These are phyloP conservation scores for Oidiodendron maius DNA, from an alignment of 495 filamentous ascomycete species.

Conservation along the genomic window DNA sequence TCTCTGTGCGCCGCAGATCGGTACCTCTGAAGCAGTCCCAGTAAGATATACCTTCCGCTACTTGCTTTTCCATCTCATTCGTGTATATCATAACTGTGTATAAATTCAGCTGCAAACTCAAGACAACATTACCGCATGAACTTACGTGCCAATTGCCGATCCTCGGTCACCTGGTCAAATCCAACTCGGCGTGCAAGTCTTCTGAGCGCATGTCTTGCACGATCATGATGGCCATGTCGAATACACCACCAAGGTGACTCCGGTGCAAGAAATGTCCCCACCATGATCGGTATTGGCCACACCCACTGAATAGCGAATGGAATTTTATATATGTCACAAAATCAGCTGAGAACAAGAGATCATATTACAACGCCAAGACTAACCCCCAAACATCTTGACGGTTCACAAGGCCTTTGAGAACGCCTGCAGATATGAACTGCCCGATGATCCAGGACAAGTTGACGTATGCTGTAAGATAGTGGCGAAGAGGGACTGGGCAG, in stretches of 20 bases:
- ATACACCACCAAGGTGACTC: slow-evolving; percentile 47
- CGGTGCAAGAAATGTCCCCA: slow-evolving; percentile 33
- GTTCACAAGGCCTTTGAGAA: slow-evolving; percentile 32
- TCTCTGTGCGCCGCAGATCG: slow-evolving; percentile 63
- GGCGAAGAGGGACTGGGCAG: slow-evolving; percentile 51
- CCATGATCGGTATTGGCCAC: slow-evolving; percentile 41
- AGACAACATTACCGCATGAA: background rate
- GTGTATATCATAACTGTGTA: slow-evolving; percentile 54
- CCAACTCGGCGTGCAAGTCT: no score
- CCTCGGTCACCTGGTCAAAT: no score
- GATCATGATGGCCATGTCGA: slow-evolving; percentile 45
- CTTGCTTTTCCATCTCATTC: slow-evolving; percentile 50
- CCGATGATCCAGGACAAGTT: slow-evolving; percentile 36
- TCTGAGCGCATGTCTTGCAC: no score
- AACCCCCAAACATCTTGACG: slow-evolving; percentile 35
- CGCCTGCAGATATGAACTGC: slow-evolving; percentile 49
- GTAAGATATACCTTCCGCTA: slow-evolving; percentile 48
- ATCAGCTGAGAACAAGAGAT: background rate
- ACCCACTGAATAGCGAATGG: slow-evolving; percentile 50
- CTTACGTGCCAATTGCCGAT: background rate
- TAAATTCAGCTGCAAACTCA: slow-evolving; percentile 19
- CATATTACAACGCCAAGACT: background rate
- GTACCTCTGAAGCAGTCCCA: slow-evolving; percentile 48
- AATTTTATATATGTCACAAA: slow-evolving; percentile 36
- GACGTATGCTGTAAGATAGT: slow-evolving; percentile 61